A percentile compares a stretch with the other conserved stretches of the same genome.
These are phyloP conservation scores for Venturia asperata DNA, from an alignment of 2,329 filamentous ascomycete species.

Conservation along the genomic window DNA sequence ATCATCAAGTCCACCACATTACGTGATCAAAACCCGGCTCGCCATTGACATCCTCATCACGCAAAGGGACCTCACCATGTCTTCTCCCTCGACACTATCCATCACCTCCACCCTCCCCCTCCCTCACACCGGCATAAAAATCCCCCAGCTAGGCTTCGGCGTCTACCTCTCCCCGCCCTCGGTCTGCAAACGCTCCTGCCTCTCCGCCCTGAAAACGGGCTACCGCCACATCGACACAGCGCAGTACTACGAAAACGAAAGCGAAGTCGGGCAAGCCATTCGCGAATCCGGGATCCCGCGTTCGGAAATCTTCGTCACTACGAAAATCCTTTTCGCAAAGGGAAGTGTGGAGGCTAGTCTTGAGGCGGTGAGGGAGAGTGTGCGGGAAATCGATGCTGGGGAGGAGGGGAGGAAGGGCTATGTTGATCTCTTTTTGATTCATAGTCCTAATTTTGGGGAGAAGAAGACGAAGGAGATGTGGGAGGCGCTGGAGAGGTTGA, in stretches of 20 bases:
- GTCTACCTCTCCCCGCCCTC: not conserved
- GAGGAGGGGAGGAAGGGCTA: not conserved
- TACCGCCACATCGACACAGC: constrained; percentile 59
- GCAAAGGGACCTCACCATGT: not conserved
- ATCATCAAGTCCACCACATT: not conserved
- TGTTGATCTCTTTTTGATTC: constrained; percentile 18
- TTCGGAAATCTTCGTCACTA: constrained; percentile 74
- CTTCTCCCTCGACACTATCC: not conserved
- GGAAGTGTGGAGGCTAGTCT: constrained; percentile 23
- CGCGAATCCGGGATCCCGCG: constrained; percentile 69
- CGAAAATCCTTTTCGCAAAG: constrained; percentile 70
- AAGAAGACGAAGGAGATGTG: constrained; percentile 54
- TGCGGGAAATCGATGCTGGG: not conserved
- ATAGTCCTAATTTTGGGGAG: constrained; percentile 49
- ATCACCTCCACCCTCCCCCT: constrained; percentile 1
- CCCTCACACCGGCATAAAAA: not conserved
- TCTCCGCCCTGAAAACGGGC: constrained; percentile 38
- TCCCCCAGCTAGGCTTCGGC: constrained; percentile 10
- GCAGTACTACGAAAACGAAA: constrained; percentile 74
- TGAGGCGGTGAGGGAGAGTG: not conserved
- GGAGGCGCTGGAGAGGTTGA: constrained; percentile 42
- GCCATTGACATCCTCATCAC: not conserved
- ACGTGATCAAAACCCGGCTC: no score
- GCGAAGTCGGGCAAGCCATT: constrained; percentile 72
- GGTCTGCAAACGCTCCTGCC: not conserved